phyloP scores from a whole-genome alignment of 768 basidiomycete species.

The Pisolithus orientalis region DNA sequence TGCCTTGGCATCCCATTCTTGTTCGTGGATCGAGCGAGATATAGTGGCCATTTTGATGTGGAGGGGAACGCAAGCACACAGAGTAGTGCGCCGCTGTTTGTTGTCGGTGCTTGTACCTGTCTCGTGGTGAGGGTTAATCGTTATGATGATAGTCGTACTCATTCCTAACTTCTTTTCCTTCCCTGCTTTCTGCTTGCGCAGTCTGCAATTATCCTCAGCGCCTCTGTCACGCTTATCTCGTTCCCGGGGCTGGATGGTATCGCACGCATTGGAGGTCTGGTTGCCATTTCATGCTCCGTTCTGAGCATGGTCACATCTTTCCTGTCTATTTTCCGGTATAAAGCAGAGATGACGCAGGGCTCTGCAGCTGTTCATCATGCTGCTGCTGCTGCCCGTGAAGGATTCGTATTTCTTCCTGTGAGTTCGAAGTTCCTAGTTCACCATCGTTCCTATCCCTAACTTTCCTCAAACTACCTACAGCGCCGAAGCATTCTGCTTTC shows the following conservation, averaged over 20 bases:
- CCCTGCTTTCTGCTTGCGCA: conserved; percentile 22
- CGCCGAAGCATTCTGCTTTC: conserved; percentile 58
- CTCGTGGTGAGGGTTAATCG: conserved; percentile 43
- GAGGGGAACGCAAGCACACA: conserved; percentile 40
- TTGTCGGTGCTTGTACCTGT: conserved; percentile 60
- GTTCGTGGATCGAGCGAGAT: conserved; percentile 49
- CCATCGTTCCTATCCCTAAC: not conserved
- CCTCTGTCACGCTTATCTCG: conserved; percentile 76
- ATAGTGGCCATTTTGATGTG: conserved; percentile 47
- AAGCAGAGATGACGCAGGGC: conserved; percentile 54
- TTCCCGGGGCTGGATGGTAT: conserved; percentile 66
- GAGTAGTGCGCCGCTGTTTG: conserved; percentile 49
- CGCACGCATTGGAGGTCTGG: conserved; percentile 57
- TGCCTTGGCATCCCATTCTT: conserved; percentile 79
- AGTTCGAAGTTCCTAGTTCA: conserved; percentile 5
- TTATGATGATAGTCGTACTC: conserved; percentile 12
- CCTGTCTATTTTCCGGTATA: conserved; percentile 63
- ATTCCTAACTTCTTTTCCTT: conserved; percentile 5
- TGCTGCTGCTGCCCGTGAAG: conserved; percentile 41
- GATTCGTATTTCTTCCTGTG: conserved; percentile 53
- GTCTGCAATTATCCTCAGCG: conserved; percentile 78
- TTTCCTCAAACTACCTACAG: conserved; percentile 15
- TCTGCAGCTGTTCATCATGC: conserved; percentile 30
- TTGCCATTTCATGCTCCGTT: conserved; percentile 63
- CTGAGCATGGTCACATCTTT: conserved; percentile 66